These are phyloP conservation scores for Fusarium sp. DNA, from an alignment of 2,329 filamentous ascomycete species.

Conservation along the genomic window DNA sequence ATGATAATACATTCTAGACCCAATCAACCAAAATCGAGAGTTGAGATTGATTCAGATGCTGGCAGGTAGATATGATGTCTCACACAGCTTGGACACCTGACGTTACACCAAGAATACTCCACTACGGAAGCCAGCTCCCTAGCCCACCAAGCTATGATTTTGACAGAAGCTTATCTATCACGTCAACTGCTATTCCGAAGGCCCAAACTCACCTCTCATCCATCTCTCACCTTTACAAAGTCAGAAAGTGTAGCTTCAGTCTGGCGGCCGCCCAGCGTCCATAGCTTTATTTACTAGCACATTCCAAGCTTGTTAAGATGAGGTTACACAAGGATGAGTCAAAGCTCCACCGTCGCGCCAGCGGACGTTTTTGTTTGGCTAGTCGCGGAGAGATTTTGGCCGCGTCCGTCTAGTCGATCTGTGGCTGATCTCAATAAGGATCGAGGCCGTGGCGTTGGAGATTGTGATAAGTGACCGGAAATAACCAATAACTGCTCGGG, in stretches of 20 bases:
- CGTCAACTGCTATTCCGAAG: neutral
- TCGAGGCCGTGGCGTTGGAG: neutral
- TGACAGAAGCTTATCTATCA: constrained; percentile 16
- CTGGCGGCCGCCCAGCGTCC: neutral
- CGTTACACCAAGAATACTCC: neutral
- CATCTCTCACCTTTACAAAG: neutral
- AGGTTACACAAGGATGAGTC: neutral
- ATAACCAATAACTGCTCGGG: neutral
- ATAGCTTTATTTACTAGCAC: neutral
- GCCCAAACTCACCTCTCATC: neutral
- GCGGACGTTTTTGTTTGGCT: neutral
- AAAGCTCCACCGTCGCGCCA: neutral
- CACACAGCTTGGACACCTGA: neutral
- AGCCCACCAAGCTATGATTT: neutral
- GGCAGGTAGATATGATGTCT: neutral
- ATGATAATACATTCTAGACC: rapidly evolving
- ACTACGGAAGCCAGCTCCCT: neutral
- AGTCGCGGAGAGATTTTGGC: neutral
- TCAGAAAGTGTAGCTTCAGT: neutral
- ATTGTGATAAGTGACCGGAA: neutral
- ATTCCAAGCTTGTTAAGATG: neutral
- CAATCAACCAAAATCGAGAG: no score
- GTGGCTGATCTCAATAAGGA: neutral
- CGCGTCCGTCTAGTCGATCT: neutral
- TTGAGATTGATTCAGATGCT: neutral